These are phyloP conservation scores for Aplosporella prunicola DNA, from an alignment of 2,329 filamentous ascomycete species.

Conservation along the genomic window DNA sequence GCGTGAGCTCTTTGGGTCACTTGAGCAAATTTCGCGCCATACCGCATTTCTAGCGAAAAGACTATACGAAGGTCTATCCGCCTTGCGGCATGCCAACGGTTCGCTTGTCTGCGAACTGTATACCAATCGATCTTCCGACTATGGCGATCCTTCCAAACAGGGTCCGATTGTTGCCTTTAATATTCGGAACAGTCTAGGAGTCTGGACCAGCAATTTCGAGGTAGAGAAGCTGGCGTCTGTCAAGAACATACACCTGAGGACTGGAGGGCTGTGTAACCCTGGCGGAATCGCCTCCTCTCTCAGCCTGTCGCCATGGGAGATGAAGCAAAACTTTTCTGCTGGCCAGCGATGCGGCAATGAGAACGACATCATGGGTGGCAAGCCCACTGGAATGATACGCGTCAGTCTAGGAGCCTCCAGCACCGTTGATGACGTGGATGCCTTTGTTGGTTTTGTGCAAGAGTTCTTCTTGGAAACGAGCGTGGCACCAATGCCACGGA, in stretches of 20 bases:
- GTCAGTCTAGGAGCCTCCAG: slow-evolving; percentile 89
- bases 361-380: slow-evolving; percentile 71
- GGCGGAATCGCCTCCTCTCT: slow-evolving; percentile 70
- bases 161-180: slow-evolving; percentile 84
- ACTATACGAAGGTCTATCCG: slow-evolving; percentile 49
- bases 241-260: slow-evolving; percentile 73
- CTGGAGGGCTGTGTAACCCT: slow-evolving; percentile 85
- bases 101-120: slow-evolving; percentile 59
- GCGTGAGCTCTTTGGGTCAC: slow-evolving; percentile 57
- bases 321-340: slow-evolving; percentile 73
- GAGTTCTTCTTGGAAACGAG: slow-evolving; percentile 34
- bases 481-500: slow-evolving; percentile 14
- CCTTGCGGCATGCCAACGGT: slow-evolving; percentile 61
- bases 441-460: slow-evolving; percentile 59
- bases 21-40: slow-evolving; percentile 61
- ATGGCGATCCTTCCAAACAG: slow-evolving; percentile 37
- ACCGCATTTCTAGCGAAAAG: slow-evolving; percentile 53
- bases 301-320: slow-evolving; percentile 67
- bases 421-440: slow-evolving; percentile 60
- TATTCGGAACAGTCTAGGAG: slow-evolving; percentile 55
- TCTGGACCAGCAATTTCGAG: slow-evolving; percentile 72
- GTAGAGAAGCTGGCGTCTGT: slow-evolving; percentile 78
- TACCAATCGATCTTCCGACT: slow-evolving; percentile 31
- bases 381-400: slow-evolving; percentile 79
- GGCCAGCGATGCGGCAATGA: slow-evolving; percentile 79